Conservation (phyloP, 371 early-diverging fungal genomes). For the Nematocida ausubeli region DNA sequence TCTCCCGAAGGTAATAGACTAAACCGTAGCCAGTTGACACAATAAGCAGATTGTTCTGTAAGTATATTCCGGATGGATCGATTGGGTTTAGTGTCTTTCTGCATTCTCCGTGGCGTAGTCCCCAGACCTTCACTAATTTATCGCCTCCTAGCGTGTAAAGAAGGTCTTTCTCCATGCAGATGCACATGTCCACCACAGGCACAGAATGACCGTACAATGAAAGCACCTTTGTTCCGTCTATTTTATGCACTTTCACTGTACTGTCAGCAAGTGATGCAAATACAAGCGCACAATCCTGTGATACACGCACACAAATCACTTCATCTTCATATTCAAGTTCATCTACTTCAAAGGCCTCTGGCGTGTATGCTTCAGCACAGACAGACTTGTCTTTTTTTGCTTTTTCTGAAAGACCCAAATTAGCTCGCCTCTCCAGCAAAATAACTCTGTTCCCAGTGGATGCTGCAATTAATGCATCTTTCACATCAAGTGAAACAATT, state of each 20-base stretch:
- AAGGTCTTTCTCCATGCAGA: slow-evolving; percentile 52
- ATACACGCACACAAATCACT: slow-evolving; percentile 44
- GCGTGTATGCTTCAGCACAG: not conserved
- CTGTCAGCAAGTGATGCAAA: slow-evolving; percentile 53
- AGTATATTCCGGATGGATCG: slow-evolving; percentile 43
- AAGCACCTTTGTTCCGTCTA: slow-evolving; percentile 46
- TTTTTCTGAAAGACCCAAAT: too few species aligned
- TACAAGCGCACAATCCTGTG: slow-evolving; percentile 43
- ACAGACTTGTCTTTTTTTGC: too few species aligned
- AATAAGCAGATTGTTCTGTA: slow-evolving; percentile 29
- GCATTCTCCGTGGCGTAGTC: slow-evolving; percentile 68
- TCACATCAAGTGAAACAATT: not conserved
- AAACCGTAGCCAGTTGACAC: slow-evolving; percentile 30
- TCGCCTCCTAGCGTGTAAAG: slow-evolving; percentile 64
- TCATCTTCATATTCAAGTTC: slow-evolving; percentile 48
- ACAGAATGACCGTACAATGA: slow-evolving; percentile 67
- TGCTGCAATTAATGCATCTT: not conserved
- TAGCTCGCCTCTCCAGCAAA: not conserved
- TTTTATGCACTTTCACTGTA: slow-evolving; percentile 59
- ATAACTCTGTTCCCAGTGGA: slow-evolving; percentile 9
- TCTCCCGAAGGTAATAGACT: slow-evolving; percentile 42
- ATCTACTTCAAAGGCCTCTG: not conserved
- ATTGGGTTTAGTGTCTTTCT: slow-evolving; percentile 63
- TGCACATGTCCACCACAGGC: slow-evolving; percentile 60
- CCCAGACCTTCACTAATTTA: slow-evolving; percentile 68